Evolutionary conservation across 2,329 filamentous ascomycete genomes (phyloP).

Genomic region (Aaosphaeria arxii): DNA sequence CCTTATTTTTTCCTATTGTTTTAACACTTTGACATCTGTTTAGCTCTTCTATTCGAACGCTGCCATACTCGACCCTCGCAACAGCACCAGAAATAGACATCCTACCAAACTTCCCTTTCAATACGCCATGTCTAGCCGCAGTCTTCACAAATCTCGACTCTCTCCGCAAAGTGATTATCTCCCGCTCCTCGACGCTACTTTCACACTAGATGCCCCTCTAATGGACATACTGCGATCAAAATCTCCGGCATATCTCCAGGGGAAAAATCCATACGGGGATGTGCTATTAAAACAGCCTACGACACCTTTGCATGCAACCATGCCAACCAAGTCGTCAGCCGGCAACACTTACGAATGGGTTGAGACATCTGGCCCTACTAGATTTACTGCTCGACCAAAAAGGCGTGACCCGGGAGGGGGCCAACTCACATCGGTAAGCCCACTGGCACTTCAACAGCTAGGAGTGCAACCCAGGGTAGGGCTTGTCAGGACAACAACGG

Average conservation of each 20-base stretch:
- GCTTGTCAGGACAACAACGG: slow-evolving; percentile 25
- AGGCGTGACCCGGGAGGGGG: slow-evolving; percentile 9
- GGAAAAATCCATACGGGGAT: slow-evolving; percentile 31
- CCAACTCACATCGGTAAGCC: slow-evolving; percentile 1
- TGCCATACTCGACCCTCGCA: background rate
- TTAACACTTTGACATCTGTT: background rate
- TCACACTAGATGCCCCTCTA: slow-evolving; percentile 5
- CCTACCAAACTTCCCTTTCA: background rate
- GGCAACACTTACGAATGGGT: slow-evolving; percentile 16
- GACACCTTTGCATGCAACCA: slow-evolving; percentile 9
- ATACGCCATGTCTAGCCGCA: background rate
- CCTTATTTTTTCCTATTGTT: slow-evolving; percentile 4
- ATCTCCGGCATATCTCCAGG: slow-evolving; percentile 22
- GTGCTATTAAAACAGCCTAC: slow-evolving; percentile 19
- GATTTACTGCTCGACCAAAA: slow-evolving; percentile 16
- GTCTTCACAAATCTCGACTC: background rate
- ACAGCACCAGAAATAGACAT: background rate
- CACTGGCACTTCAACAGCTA: slow-evolving; percentile 2
- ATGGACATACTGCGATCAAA: slow-evolving; percentile 1
- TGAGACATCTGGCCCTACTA: slow-evolving; percentile 13
- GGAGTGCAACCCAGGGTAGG: slow-evolving; percentile 10
- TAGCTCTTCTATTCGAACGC: background rate
- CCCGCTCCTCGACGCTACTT: background rate
- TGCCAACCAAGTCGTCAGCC: background rate
- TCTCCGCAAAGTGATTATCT: background rate